phyloP scores from a whole-genome alignment of 2,329 filamentous ascomycete species.

The Xylaria hypoxylon region DNA sequence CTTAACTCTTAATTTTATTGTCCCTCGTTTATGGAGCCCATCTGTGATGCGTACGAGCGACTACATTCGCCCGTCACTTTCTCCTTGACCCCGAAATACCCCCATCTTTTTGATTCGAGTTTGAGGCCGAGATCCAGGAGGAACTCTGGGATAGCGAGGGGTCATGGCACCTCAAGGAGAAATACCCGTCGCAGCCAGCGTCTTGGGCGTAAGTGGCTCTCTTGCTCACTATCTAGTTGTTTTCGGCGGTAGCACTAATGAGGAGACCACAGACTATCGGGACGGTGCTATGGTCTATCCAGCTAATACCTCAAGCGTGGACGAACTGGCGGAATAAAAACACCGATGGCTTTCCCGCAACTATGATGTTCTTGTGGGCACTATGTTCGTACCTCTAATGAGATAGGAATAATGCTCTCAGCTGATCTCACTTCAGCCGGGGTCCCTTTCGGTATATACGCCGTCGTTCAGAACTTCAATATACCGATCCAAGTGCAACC shows the following conservation, averaged over 20 bases:
- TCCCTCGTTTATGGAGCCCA: too few species aligned
- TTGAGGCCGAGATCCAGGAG: background rate
- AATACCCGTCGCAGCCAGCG: slow-evolving; percentile 53
- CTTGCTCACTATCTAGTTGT: slow-evolving; percentile 26
- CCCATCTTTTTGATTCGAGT: background rate
- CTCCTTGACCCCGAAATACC: too few species aligned
- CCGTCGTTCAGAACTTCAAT: slow-evolving; percentile 57
- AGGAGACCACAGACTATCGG: slow-evolving; percentile 46
- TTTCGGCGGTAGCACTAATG: slow-evolving; percentile 20
- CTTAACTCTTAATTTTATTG: too few species aligned
- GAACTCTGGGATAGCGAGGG: slow-evolving; percentile 1
- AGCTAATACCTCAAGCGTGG: slow-evolving; percentile 63
- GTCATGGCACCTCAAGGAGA: slow-evolving; percentile 48
- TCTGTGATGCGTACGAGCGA: too few species aligned
- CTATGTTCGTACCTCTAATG: slow-evolving; percentile 55
- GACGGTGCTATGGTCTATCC: slow-evolving; percentile 56
- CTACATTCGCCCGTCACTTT: too few species aligned
- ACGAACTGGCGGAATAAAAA: slow-evolving; percentile 70
- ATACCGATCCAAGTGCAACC: slow-evolving; percentile 59
- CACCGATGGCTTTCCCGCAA: slow-evolving; percentile 69
- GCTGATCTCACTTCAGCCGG: slow-evolving; percentile 47
- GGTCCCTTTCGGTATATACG: slow-evolving; percentile 57
- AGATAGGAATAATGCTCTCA: background rate
- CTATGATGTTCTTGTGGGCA: slow-evolving; percentile 75
- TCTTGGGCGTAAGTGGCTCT: slow-evolving; percentile 54